Evolutionary conservation across 345 rosid genomes (phyloP).

Genomic region (Reutealis trisperma): DNA sequence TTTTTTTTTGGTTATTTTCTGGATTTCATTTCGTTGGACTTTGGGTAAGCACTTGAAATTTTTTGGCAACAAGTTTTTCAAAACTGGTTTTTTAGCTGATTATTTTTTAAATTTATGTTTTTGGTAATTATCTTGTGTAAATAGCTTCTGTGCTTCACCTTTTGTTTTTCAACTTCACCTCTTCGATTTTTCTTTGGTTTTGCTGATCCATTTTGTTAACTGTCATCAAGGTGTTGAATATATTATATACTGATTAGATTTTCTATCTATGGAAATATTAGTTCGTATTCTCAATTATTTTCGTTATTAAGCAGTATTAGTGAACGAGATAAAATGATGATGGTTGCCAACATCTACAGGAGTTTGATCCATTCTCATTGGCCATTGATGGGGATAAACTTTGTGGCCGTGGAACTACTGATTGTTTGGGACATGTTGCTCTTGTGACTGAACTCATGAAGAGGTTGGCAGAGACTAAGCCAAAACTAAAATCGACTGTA

Average conservation of each 20-base stretch:
- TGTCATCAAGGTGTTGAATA: not conserved
- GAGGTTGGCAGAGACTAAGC: constrained; percentile 78
- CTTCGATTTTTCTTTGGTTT: not conserved
- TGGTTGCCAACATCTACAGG: constrained; percentile 45
- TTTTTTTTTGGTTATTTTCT: not conserved
- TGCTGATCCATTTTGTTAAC: not conserved
- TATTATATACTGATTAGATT: not conserved
- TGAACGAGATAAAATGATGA: not conserved
- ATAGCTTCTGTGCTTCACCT: not conserved
- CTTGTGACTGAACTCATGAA: constrained; percentile 88
- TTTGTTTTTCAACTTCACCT: not conserved
- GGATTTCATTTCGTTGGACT: not conserved
- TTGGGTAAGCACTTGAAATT: not conserved
- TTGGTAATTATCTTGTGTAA: not conserved
- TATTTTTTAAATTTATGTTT: not conserved
- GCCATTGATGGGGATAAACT: constrained; percentile 91
- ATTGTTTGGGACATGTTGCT: constrained; percentile 97
- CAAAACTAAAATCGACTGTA: constrained; percentile 65
- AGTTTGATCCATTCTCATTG: constrained; percentile 89
- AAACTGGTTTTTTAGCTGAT: not conserved
- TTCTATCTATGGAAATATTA: not conserved
- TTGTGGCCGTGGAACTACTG: constrained; percentile 94
- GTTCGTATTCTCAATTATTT: not conserved
- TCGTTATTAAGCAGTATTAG: not conserved
- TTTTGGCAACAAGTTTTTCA: not conserved